Conservation (phyloP, 2,329 filamentous ascomycete species). For the Trichoderma gracile region DNA sequence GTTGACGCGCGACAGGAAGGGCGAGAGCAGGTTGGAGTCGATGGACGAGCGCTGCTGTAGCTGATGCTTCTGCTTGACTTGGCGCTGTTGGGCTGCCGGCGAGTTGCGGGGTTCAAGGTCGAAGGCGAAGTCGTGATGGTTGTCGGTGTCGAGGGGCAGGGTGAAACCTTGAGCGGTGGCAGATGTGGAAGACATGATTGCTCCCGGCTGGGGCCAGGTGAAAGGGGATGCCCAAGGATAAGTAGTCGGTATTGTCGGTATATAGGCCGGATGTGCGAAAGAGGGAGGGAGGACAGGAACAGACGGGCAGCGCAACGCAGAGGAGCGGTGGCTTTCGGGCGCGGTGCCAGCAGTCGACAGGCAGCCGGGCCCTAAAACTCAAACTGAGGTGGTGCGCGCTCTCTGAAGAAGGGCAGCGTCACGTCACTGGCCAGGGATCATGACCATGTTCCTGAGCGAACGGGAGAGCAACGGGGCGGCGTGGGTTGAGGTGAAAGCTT, state of each 20-base stretch:
- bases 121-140: slow-evolving; percentile 36
- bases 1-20: slow-evolving; percentile 45
- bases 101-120: slow-evolving; percentile 38
- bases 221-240: slow-evolving; percentile 29
- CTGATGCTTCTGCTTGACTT: background rate
- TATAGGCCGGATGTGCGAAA: background rate
- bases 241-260: slow-evolving; percentile 24
- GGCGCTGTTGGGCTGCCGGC: slow-evolving; percentile 27
- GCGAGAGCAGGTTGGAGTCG: slow-evolving; percentile 45
- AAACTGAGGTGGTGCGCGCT: slow-evolving; percentile 23
- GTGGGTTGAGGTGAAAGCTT: slow-evolving; percentile 12
- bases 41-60: slow-evolving; percentile 36
- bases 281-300: background rate
- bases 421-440: slow-evolving; percentile 38
- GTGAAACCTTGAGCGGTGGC: slow-evolving; percentile 45
- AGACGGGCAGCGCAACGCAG: background rate
- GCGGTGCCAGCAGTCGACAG: slow-evolving; percentile 13
- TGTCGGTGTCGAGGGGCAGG: slow-evolving; percentile 39
- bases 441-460: slow-evolving; percentile 37
- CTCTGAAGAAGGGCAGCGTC: slow-evolving; percentile 30
- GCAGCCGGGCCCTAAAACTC: slow-evolving; percentile 22
- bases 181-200: slow-evolving; percentile 49
- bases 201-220: slow-evolving; percentile 23
- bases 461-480: slow-evolving; percentile 16
- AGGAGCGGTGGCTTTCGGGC: slow-evolving; percentile 14